A percentile compares a stretch with the other conserved stretches of the same genome.
Evolutionary conservation across 352 stramenopile genomes (phyloP).

Genomic region (Pythium scleroteichum): DNA sequence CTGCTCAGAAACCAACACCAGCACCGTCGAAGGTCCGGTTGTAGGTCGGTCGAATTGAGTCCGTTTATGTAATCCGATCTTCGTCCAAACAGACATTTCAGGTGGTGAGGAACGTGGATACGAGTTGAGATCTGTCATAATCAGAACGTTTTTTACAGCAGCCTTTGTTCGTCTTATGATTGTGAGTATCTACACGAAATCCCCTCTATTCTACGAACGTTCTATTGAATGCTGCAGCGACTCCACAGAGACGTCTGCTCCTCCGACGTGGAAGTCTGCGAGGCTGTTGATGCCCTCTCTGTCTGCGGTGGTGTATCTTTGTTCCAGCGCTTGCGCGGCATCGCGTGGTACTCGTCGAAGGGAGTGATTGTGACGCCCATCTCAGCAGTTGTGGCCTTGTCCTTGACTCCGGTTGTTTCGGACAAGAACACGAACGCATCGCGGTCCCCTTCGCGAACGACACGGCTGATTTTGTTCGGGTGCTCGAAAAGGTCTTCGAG

Average conservation of each 20-base stretch:
- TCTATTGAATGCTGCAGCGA: constrained; percentile 66
- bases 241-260: constrained; percentile 43
- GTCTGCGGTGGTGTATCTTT: constrained; percentile 12
- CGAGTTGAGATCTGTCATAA: too few relatives aligned
- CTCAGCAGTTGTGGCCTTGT: constrained; percentile 31
- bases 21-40: background rate
- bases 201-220: background rate
- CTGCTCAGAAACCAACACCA: background rate
- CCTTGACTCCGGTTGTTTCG: constrained; percentile 31
- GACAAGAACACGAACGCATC: constrained; percentile 50
- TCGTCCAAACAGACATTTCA: too few relatives aligned
- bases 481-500: constrained; percentile 67
- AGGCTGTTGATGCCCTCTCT: constrained; percentile 13
- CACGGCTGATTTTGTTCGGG: constrained; percentile 59
- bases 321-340: constrained; percentile 28
- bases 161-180: too few relatives aligned
- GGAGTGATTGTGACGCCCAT: constrained; percentile 48
- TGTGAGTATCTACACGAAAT: too few relatives aligned
- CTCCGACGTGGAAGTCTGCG: constrained; percentile 9
- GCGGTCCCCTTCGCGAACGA: constrained; percentile 62
- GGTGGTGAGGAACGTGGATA: too few relatives aligned
- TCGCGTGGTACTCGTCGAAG: constrained; percentile 52
- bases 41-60: too few relatives aligned
- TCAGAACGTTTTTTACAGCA: too few relatives aligned
- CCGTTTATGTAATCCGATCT: too few relatives aligned